phyloP scores from a whole-genome alignment of 2,329 filamentous ascomycete species.

The Fusarium nisikadoi region DNA sequence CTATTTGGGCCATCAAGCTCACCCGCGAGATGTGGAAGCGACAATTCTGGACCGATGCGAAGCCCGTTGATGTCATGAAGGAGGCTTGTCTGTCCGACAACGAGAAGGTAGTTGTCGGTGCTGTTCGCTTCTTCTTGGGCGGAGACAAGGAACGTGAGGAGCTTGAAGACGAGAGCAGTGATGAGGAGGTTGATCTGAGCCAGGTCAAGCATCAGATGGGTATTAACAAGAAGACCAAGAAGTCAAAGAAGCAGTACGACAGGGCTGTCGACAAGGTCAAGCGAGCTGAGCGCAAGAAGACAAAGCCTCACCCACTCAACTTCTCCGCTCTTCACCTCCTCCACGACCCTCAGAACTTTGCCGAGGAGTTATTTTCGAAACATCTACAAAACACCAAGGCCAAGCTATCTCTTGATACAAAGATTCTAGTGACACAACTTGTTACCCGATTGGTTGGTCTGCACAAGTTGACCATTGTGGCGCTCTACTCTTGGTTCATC shows the following conservation, averaged over 20 bases:
- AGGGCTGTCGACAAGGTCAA: constrained; percentile 86
- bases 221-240: constrained; percentile 97
- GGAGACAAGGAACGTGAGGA: constrained; percentile 97
- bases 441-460: constrained; percentile 91
- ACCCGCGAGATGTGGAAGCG: constrained; percentile 96
- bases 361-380: constrained; percentile 88
- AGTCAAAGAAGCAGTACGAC: constrained; percentile 81
- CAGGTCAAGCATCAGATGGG: constrained; percentile 85
- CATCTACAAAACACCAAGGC: constrained; percentile 89
- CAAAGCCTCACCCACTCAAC: constrained; percentile 86
- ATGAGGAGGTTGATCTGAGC: constrained; percentile 80
- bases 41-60: constrained; percentile 94
- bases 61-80: constrained; percentile 98
- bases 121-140: constrained; percentile 93
- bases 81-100: constrained; percentile 89
- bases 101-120: constrained; percentile 89
- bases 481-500: constrained; percentile 95
- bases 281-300: constrained; percentile 87
- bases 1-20: constrained; percentile 95
- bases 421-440: constrained; percentile 87
- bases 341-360: constrained; percentile 93
- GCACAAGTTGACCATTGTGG: constrained; percentile 89
- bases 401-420: constrained; percentile 87
- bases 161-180: constrained; percentile 86
- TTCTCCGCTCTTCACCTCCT: constrained; percentile 95